phyloP scores from a whole-genome alignment of 345 rosid species.

The Lepidium didymum region DNA sequence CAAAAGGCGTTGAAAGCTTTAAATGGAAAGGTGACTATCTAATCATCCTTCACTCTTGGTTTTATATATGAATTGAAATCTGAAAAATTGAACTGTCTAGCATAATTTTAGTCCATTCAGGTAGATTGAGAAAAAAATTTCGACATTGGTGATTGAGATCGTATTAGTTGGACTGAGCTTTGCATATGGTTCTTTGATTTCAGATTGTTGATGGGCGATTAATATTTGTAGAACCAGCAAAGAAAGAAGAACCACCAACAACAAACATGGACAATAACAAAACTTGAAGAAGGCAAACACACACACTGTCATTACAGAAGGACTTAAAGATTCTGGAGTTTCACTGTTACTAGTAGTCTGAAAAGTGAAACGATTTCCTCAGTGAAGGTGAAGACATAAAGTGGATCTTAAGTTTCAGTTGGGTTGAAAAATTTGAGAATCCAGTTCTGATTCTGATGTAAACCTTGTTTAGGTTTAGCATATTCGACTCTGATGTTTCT shows the following conservation, averaged over 20 bases:
- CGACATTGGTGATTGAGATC: neutral
- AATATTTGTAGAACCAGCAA: slow-evolving; percentile 44
- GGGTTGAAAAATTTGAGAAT: neutral
- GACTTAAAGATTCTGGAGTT: neutral
- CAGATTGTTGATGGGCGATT: slow-evolving; percentile 43
- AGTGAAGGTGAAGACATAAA: neutral
- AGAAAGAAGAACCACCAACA: slow-evolving; percentile 11
- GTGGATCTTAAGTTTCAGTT: neutral
- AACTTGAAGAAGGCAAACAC: neutral
- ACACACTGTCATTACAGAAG: neutral
- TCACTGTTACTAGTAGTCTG: neutral
- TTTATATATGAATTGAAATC: neutral
- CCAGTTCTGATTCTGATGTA: neutral
- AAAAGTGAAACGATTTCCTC: neutral
- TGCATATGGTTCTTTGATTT: neutral
- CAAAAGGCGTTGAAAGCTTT: slow-evolving; percentile 53
- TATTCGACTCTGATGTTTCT: slow-evolving; percentile 52
- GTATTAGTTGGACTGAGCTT: neutral
- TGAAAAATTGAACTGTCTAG: neutral
- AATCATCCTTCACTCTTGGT: neutral
- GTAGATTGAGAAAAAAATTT: neutral
- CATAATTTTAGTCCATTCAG: neutral
- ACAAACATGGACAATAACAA: neutral
- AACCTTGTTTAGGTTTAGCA: slow-evolving; percentile 34
- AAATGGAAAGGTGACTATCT: slow-evolving; percentile 50